A percentile compares a stretch with the other conserved stretches of the same genome.
Conservation (phyloP, 2,329 filamentous ascomycete genomes). For the Aspergillus cejpii region DNA sequence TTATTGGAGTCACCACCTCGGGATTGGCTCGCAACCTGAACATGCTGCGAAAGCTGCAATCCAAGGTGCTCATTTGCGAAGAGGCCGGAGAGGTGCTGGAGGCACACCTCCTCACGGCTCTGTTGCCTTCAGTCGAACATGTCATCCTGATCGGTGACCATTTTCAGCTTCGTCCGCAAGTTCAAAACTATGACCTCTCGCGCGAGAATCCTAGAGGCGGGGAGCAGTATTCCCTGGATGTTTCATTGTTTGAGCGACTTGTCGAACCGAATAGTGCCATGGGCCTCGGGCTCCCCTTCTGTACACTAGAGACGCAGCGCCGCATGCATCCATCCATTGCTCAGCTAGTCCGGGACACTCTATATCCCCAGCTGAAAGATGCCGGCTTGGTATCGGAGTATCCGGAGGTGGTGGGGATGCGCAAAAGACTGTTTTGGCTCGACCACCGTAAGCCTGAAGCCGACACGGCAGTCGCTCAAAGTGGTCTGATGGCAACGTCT, state of each 20-base stretch:
- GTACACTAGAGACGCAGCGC: slow-evolving; percentile 52
- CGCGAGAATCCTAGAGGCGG: slow-evolving; percentile 33
- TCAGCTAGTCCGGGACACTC: slow-evolving; percentile 48
- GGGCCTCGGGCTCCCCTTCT: slow-evolving; percentile 30
- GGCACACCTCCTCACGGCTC: slow-evolving; percentile 44
- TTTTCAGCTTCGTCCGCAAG: slow-evolving; percentile 34
- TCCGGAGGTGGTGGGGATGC: slow-evolving; percentile 45
- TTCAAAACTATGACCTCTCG: slow-evolving; percentile 34
- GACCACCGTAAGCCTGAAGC: slow-evolving; percentile 44
- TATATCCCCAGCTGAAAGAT: slow-evolving; percentile 55
- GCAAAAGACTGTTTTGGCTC: slow-evolving; percentile 47
- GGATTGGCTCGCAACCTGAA: slow-evolving; percentile 45
- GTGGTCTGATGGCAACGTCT: slow-evolving; percentile 32
- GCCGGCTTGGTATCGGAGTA: slow-evolving; percentile 31
- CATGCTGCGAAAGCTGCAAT: slow-evolving; percentile 37
- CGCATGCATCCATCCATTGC: slow-evolving; percentile 62
- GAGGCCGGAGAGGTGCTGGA: slow-evolving; percentile 65
- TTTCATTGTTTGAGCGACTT: slow-evolving; percentile 49
- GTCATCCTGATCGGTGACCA: slow-evolving; percentile 35
- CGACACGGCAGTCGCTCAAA: slow-evolving; percentile 14
- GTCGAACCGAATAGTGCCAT: slow-evolving; percentile 24
- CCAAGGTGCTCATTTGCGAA: slow-evolving; percentile 53
- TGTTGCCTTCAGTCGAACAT: slow-evolving; percentile 38
- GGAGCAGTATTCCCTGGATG: slow-evolving; percentile 42
- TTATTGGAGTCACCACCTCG: slow-evolving; percentile 50